Base-by-base conservation (phyloP, 2,329 filamentous ascomycete genomes). In the Cytospora chrysosperma region DNA sequence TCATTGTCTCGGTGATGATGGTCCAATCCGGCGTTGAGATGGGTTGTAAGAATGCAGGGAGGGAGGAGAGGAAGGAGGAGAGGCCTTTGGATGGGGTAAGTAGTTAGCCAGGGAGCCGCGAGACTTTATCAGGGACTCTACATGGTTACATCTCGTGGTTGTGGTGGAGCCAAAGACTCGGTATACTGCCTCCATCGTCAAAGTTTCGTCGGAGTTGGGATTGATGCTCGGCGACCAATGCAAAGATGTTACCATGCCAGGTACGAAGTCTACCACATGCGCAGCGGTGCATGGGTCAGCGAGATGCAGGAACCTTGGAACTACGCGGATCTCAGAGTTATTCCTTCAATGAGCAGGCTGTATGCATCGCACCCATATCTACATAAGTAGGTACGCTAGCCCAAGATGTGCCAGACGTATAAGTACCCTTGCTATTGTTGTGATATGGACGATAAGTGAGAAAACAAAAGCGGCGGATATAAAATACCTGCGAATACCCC, bases 281-380 rank as follows among this genome's bases (percentile, higher is more conserved):
- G n/a, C n/a, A n/a, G n/a, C n/a, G n/a, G n/a, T 24, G n/a, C 43
- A 28, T 19, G 5, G 60, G 51, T 62, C 53, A 34, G 40, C 54
- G 30, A 13, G 17, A 8, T 40, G 21, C 60, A 57, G 53, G 15
- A 51, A 15, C 13, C 28, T 19, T 24, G 24, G 8, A n/a, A n/a
- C n/a, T n/a, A n/a, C n/a, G n/a, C n/a, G 15, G 24, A 19, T 19
- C 17, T 52, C 26, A 12, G 30, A 8, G 53, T 59, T 52, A 7
- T 52, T 62, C 52, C 59, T 62, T 40, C 59, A 62, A 62, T 62
- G 30, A 61, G 59, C 52, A 49, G 43, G 40, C 37, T 47, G 43
- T 21, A n/a, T n/a, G n/a, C n/a, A n/a, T n/a, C n/a, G n/a, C n/a
- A n/a, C n/a, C n/a, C n/a, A n/a, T n/a, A n/a, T n/a, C n/a, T n/a